Evolutionary conservation across 2,329 filamentous ascomycete species (phyloP).

Genomic region (Grosmannia penicillata): DNA sequence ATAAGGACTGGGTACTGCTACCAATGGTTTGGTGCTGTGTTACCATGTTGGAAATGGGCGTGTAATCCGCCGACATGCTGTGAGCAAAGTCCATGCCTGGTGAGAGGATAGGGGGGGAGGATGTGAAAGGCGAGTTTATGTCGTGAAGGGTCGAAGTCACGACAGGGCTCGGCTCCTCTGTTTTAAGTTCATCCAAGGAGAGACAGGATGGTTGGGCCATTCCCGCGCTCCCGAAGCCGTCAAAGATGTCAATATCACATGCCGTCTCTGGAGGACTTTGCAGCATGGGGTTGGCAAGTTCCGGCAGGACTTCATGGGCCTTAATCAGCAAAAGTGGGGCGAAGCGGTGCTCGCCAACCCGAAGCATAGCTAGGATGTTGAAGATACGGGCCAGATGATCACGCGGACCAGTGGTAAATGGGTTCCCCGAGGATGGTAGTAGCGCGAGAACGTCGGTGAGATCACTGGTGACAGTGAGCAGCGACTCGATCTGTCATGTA

Average conservation of each 20-base stretch:
- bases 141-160: constrained; percentile 21
- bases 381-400: constrained; percentile 60
- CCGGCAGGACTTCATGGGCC: constrained; percentile 55
- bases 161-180: constrained; percentile 26
- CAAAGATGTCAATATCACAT: constrained; percentile 44
- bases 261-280: constrained; percentile 41
- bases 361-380: constrained; percentile 52
- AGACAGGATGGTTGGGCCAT: constrained; percentile 39
- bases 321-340: constrained; percentile 64
- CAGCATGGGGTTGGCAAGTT: constrained; percentile 44
- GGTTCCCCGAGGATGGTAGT: constrained; percentile 42
- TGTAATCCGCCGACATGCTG: constrained; percentile 26
- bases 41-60: constrained; percentile 36
- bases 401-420: constrained; percentile 52
- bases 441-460: constrained; percentile 59
- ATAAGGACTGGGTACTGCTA: not conserved
- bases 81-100: constrained; percentile 34
- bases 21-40: constrained; percentile 32
- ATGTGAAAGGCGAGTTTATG: constrained; percentile 35
- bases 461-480: constrained; percentile 62
- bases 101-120: constrained; percentile 39
- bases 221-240: constrained; percentile 48
- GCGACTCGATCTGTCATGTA: constrained; percentile 50
- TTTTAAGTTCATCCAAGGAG: constrained; percentile 31
- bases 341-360: constrained; percentile 63